Base-by-base conservation (phyloP, 208 protist species). In the Trypanosoma cruzi region DNA sequence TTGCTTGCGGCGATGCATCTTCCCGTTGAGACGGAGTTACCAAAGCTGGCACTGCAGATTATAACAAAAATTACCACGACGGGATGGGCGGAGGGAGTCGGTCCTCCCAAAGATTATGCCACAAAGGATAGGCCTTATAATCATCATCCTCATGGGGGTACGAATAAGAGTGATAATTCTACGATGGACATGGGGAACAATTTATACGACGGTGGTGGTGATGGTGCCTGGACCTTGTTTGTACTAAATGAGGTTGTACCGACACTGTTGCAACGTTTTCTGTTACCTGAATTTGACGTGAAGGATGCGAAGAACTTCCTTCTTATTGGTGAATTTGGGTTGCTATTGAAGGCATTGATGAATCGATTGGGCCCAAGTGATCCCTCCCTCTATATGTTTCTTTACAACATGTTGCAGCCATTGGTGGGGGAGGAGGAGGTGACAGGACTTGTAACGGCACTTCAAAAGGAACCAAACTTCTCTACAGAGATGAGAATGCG, bases 241-340 rank as follows among this genome's bases (percentile, higher is more conserved):
- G 65, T 79, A 58, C 52, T 83, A 16, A 54, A 65, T 16, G 54
- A 77, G 20, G 55, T 61, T 22, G 36, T 85, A 10, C 75, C 53
- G 1, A 36, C 75, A 4, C 40, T 75, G 22, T 40, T 85, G 29
- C 34, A 37, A 6, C 50, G 46, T 0, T 29, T 85, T 36, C 29
- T 75, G 20, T 59, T 64, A 2, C 65, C 71, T 4, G 42, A 24
- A 4, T 89, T 94, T 78, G 84, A 94, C 69, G 67, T 89, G 18
- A 73, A 70, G 60, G 88, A 94, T 56, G 88, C 85, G 2, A 91
- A 91, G 73, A 91, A 81, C 67, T 75, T 83, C 57, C 31, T 91
- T 44, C 42, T 91, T 14, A 44, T 90, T 31, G 85, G 78, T 3
- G 85, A 94, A 42, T 55, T 85, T 11, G 67, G 81, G n/a, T 67